These are phyloP conservation scores for Thraustochytrium striatum DNA, from an alignment of 352 stramenopile genomes.

Conservation along the genomic window DNA sequence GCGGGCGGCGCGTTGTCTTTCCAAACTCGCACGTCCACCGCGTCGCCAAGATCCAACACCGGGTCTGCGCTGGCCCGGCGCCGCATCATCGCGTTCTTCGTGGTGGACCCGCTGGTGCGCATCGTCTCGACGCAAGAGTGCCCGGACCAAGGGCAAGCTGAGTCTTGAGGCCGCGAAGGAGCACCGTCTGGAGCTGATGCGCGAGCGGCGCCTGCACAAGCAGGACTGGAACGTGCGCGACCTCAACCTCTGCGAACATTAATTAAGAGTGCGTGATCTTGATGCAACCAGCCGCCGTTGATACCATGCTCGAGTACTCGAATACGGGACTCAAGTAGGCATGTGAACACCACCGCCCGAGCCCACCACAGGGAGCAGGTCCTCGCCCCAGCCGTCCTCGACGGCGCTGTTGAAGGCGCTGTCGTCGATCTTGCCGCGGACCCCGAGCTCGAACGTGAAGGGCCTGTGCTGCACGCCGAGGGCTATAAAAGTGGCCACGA, in stretches of 20 bases:
- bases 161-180: constrained; percentile 14
- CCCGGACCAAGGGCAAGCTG: constrained; percentile 39
- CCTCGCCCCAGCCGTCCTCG: no score
- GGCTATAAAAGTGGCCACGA: no score
- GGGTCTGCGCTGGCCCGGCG: neutral
- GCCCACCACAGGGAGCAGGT: no score
- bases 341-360: no score
- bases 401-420: no score
- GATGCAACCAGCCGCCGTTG: no score
- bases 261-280: no score
- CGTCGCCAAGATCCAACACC: constrained; percentile 11
- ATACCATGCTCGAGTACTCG: no score
- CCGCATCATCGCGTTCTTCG: constrained; percentile 50
- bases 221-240: constrained; percentile 49
- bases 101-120: constrained; percentile 45
- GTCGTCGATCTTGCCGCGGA: no score
- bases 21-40: constrained; percentile 10
- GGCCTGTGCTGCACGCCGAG: no score
- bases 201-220: constrained; percentile 36
- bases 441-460: no score
- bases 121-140: constrained; percentile 51
- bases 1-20: constrained; percentile 6
- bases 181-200: constrained; percentile 47
- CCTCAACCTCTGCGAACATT: constrained; percentile 26
- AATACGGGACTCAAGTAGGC: no score